Base-by-base conservation (phyloP, 768 basidiomycete genomes). In the Exsudoporus frostii region DNA sequence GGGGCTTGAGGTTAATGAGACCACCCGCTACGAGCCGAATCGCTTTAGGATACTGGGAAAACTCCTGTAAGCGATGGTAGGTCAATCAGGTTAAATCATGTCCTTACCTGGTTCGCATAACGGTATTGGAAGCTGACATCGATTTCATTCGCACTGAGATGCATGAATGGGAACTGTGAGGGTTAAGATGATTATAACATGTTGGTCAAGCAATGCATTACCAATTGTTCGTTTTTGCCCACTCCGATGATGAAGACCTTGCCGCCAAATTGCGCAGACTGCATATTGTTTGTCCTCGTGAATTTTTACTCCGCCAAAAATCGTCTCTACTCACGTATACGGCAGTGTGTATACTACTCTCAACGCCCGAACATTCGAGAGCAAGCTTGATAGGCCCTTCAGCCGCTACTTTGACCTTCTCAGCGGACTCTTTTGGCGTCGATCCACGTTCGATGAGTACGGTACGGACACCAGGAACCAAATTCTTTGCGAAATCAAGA, bases 21-120 rank as follows among this genome's bases (percentile, higher is more conserved):
- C 83, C 80, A 20, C 85, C 83, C 37, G 86, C 84, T n/a, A 95
- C 79, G 9, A 94, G 82, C 5, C 85, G 80, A 53, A 95, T 82
- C 3, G 92, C 92, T 62, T 88, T 90, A 10, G 90, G 90, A 70
- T 92, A 95, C 76, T 86, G 71, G 36, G 24, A 37, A 5, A 32
- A 5, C 38, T 32, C 15, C 9, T 19, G 34, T 57, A 2, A 58
- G 30, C 3, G 38, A 22, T n/a, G n/a, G 15, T 30, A 36, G 24
- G 33, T 33, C 17, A 19, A 39, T 19, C 2, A n/a, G 3, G 33
- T 38, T 15, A 19, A 50, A 36, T 30, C 36, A 7, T 4, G 19
- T 11, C 20, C 51, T 36, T 56, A 76, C 80, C 66, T 85, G 83
- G 61, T 83, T 85, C 24, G 81, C 80, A 56, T 86, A 86, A 24